Conservation (phyloP, 805 yeast species). For the Candida xyloterini region DNA sequence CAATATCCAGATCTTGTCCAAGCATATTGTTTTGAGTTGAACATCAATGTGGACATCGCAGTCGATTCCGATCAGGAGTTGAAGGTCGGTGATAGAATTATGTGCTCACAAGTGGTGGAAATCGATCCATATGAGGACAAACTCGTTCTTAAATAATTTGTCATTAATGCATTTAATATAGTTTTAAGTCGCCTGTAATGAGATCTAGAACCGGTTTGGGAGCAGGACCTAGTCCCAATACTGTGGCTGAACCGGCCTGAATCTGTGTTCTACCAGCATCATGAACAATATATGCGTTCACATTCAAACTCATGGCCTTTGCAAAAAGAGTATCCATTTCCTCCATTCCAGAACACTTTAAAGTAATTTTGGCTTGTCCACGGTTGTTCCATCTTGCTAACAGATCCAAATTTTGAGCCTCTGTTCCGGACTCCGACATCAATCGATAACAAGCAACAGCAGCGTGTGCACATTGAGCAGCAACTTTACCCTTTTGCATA, state of each 20-base stretch:
- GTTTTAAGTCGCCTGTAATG: conserved; percentile 73
- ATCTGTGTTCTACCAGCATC: conserved; percentile 98
- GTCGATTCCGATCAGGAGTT: conserved; percentile 25
- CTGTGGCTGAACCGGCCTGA: conserved; percentile 95
- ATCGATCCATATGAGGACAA: conserved; percentile 39
- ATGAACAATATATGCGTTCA: conserved; percentile 77
- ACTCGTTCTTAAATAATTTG: conserved; percentile 34
- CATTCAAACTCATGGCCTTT: conserved; percentile 72
- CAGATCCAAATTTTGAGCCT: conserved; percentile 58
- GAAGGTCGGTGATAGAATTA: conserved; percentile 43
- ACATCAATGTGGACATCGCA: conserved; percentile 43
- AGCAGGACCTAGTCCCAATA: conserved; percentile 96
- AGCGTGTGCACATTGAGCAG: conserved; percentile 99
- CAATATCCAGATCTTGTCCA: conserved; percentile 30
- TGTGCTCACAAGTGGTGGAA: conserved; percentile 43
- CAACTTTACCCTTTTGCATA: conserved; percentile 94
- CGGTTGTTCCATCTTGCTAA: conserved; percentile 71
- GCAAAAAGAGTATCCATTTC: conserved; percentile 76
- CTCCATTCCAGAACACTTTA: conserved; percentile 68
- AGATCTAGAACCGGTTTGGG: conserved; percentile 77
- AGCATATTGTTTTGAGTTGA: conserved; percentile 48
- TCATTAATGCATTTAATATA: conserved; percentile 44
- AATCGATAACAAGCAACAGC: conserved; percentile 82
- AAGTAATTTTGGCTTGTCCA: conserved; percentile 93
- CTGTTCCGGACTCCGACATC: conserved; percentile 50